Evolutionary conservation across 768 basidiomycete species (phyloP).

Genomic region (Hygrophorus pudorinus): DNA sequence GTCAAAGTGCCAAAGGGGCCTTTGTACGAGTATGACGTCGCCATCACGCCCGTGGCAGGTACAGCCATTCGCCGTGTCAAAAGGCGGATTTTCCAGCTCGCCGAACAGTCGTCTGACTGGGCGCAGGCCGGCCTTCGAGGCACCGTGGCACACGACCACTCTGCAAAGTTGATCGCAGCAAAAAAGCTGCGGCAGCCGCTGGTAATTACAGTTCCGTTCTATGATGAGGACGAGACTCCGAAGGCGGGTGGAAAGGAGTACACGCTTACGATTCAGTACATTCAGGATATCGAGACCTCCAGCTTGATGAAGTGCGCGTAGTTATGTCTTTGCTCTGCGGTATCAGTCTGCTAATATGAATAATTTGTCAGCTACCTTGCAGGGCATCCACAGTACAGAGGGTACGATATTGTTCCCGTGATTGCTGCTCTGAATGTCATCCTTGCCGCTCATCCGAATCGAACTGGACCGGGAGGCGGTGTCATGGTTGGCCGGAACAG

Average conservation of each 20-base stretch:
- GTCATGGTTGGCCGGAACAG: constrained; percentile 58
- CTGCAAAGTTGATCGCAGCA: constrained; percentile 40
- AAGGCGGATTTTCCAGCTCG: constrained; percentile 51
- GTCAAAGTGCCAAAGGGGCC: constrained; percentile 38
- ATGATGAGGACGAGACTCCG: constrained; percentile 44
- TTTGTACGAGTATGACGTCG: constrained; percentile 53
- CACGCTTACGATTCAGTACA: constrained; percentile 31
- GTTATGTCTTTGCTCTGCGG: constrained; percentile 15
- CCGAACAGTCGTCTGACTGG: constrained; percentile 45
- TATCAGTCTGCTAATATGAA: constrained; percentile 18
- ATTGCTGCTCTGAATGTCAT: constrained; percentile 59
- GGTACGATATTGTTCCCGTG: constrained; percentile 47
- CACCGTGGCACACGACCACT: constrained; percentile 46
- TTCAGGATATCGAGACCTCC: constrained; percentile 43
- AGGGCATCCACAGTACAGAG: constrained; percentile 43
- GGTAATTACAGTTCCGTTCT: constrained; percentile 32
- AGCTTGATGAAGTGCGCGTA: constrained; percentile 28
- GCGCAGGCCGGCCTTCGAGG: constrained; percentile 36
- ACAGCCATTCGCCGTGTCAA: constrained; percentile 44
- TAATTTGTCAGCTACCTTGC: constrained; percentile 34
- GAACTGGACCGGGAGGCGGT: constrained; percentile 42
- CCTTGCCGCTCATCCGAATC: constrained; percentile 44
- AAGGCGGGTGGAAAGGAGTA: constrained; percentile 37
- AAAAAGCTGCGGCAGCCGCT: constrained; percentile 36
- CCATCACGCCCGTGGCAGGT: constrained; percentile 40